Conservation (phyloP, 495 filamentous ascomycete genomes). For the Lichenothelia convexa region DNA sequence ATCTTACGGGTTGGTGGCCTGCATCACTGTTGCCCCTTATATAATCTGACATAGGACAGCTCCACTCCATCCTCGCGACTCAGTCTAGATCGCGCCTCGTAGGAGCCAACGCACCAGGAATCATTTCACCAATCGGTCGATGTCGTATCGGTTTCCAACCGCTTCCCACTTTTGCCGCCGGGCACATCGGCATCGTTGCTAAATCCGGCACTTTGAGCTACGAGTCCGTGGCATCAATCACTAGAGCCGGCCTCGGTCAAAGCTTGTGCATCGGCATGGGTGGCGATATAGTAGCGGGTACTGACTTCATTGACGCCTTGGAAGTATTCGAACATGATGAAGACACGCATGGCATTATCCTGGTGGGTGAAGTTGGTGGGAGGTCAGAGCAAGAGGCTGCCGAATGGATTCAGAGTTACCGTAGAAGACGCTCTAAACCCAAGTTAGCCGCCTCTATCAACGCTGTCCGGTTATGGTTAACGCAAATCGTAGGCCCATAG, state of each 20-base stretch:
- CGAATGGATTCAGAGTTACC: constrained; percentile 58
- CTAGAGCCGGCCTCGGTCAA: constrained; percentile 65
- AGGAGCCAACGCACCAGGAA: constrained; percentile 74
- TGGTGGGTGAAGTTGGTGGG: constrained; percentile 82
- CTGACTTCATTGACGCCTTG: constrained; percentile 61
- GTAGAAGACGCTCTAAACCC: no score
- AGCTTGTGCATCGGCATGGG: constrained; percentile 78
- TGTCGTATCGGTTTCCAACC: constrained; percentile 85
- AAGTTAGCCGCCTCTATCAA: no score
- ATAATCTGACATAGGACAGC: constrained; percentile 21
- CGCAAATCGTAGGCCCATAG: constrained; percentile 64
- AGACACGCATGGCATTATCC: constrained; percentile 62
- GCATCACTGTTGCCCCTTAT: not conserved
- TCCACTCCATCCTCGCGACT: constrained; percentile 58
- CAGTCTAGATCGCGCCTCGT: constrained; percentile 70
- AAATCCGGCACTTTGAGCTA: constrained; percentile 84
- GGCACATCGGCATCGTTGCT: constrained; percentile 62
- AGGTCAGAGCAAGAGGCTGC: constrained; percentile 64
- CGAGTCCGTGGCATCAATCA: constrained; percentile 71
- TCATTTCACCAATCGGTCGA: constrained; percentile 63
- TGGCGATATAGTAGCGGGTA: constrained; percentile 69
- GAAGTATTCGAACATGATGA: constrained; percentile 53
- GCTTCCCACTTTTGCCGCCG: constrained; percentile 52
- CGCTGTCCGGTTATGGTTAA: no score
- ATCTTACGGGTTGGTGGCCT: constrained; percentile 41